Percentiles rank a stretch among this genome's conserved stretches.
Evolutionary conservation across 2,329 filamentous ascomycete species (phyloP).

Genomic region (Pseudonectria buxi): DNA sequence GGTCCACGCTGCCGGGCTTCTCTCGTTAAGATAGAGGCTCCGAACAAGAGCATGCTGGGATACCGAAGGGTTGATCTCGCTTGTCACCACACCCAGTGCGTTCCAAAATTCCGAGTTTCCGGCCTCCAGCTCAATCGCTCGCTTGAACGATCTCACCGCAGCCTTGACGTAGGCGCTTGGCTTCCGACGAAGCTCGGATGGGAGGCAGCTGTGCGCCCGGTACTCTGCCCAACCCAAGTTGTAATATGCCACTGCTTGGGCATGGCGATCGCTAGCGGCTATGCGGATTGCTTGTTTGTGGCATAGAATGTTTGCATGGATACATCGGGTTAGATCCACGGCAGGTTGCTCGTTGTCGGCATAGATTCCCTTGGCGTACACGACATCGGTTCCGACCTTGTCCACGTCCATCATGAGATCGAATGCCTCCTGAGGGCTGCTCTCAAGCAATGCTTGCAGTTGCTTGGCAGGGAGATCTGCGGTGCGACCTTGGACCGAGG

Average conservation of each 20-base stretch:
- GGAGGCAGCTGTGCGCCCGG: slow-evolving; percentile 65
- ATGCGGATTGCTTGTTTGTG: slow-evolving; percentile 80
- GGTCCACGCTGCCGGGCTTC: slow-evolving; percentile 78
- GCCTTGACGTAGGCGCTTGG: slow-evolving; percentile 67
- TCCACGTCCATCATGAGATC: slow-evolving; percentile 64
- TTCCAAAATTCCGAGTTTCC: slow-evolving; percentile 98
- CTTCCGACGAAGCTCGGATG: slow-evolving; percentile 45
- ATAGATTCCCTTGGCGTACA: slow-evolving; percentile 38
- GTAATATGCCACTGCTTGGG: slow-evolving; percentile 93
- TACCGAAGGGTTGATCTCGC: slow-evolving; percentile 75
- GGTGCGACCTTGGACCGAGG: slow-evolving; percentile 64
- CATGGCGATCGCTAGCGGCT: slow-evolving; percentile 68
- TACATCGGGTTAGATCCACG: slow-evolving; percentile 48
- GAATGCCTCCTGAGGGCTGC: slow-evolving; percentile 48
- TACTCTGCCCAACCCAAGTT: slow-evolving; percentile 95
- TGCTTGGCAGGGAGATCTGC: slow-evolving; percentile 53
- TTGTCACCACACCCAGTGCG: slow-evolving; percentile 84
- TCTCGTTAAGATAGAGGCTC: slow-evolving; percentile 86
- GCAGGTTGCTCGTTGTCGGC: slow-evolving; percentile 41
- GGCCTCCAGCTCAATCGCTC: slow-evolving; percentile 89
- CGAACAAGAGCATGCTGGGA: slow-evolving; percentile 90
- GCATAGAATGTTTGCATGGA: slow-evolving; percentile 71
- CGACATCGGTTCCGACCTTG: slow-evolving; percentile 42
- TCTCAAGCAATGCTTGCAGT: slow-evolving; percentile 52
- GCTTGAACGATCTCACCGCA: slow-evolving; percentile 85